Evolutionary conservation across 177 flowering plant species (phyloP), one percentile per base, ranked within the genome.

Genomic region (Vitis hybrid): DNA sequence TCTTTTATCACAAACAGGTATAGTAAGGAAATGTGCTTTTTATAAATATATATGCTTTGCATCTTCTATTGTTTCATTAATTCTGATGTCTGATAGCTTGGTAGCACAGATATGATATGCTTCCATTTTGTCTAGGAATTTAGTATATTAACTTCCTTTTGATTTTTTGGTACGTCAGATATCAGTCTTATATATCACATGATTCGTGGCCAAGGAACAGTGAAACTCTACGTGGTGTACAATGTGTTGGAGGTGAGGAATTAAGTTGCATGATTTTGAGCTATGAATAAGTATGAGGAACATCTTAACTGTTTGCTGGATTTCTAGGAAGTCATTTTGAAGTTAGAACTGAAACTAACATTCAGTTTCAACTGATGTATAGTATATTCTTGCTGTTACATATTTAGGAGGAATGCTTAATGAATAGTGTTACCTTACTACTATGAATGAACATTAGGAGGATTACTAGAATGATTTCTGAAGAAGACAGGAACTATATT

Each of bases 131-230:
- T 57, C 13, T n/a, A 11, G 65, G 53, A 49, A 10, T n/a, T 28
- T 28, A 28, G 31, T 31, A 19, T 51, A 47, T 67, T 17, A 17
- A 11, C 4, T 33, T 18, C 47, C 19, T 22, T 55, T 7, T 11
- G 6, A 53, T 28, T 73, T 73, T 77, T 73, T 77, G 1, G 67
- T 80, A 17, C 24, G 28, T 63, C 88, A 95, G 99, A 96, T 85
- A 96, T 96, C 88, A 96, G 99, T 82, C 79, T 92, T 60, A 96
- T 96, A 73, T 96, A 96, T 83, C 99, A 96, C 83, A 92, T 96
- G 90, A 94, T 96, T 71, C 99, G 99, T 55, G 98, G 99, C 62
- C 99, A 96, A 85, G 97, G 97, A 78, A 92, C 91, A 24, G 85
- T 96, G 75, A 96, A 96, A 78, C 90, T 96, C 18, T 96, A 96